Conservation (phyloP, 1,284 basidiomycete species). For the Ganoderma meredithae region DNA sequence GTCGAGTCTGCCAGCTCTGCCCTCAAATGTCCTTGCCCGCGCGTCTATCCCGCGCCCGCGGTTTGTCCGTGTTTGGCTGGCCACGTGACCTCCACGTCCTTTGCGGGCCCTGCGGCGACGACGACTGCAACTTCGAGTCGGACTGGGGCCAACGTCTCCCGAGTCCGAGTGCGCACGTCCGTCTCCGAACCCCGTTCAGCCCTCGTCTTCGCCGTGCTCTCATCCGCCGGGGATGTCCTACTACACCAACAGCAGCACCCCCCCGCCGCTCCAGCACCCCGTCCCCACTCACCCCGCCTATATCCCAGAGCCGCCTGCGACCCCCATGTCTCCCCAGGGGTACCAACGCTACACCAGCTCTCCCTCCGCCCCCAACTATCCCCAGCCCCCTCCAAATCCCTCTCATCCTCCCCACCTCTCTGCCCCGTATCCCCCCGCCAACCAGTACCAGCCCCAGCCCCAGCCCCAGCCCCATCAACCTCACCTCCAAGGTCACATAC, state of each 20-base stretch:
- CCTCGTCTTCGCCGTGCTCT: background rate
- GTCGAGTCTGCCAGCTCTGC: background rate
- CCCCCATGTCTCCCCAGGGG: slow-evolving; percentile 77
- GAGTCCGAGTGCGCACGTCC: too few species aligned
- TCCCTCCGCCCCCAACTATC: slow-evolving; percentile 50
- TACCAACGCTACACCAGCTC: slow-evolving; percentile 81
- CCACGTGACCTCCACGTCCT: slow-evolving; percentile 12
- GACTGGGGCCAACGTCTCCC: too few species aligned
- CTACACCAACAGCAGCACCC: slow-evolving; percentile 63
- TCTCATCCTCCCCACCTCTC: slow-evolving; percentile 37
- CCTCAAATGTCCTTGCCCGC: background rate
- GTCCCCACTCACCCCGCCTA: slow-evolving; percentile 91
- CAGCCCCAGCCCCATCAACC: slow-evolving; percentile 39
- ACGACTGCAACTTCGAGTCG: too few species aligned
- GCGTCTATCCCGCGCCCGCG: background rate
- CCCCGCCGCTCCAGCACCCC: slow-evolving; percentile 87
- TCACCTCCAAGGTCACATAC: slow-evolving; percentile 40
- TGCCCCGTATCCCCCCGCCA: slow-evolving; percentile 40
- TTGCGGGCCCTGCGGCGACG: too few species aligned
- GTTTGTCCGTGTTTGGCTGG: slow-evolving; percentile 18
- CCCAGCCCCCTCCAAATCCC: slow-evolving; percentile 42
- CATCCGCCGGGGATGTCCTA: slow-evolving; percentile 43
- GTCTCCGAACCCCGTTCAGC: too few species aligned
- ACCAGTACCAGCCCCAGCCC: slow-evolving; percentile 38
- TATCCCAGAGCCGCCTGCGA: slow-evolving; percentile 88